These are phyloP conservation scores for Tricholoma sp. DNA, from an alignment of 768 basidiomycete genomes.

Conservation along the genomic window DNA sequence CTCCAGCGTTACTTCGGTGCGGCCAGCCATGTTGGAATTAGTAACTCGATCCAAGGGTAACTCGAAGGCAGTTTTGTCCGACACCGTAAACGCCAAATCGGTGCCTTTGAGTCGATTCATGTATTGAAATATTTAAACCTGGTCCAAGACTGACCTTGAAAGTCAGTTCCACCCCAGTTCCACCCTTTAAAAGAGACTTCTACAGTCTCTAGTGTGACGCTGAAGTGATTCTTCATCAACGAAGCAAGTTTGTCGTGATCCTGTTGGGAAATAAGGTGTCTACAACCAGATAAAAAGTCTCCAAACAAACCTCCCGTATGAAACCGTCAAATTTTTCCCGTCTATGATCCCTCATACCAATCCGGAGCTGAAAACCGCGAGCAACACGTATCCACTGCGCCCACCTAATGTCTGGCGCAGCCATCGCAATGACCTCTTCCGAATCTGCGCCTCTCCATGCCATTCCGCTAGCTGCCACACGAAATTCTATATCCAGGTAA, in stretches of 20 bases:
- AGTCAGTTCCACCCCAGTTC: conserved; percentile 97
- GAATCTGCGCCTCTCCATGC: conserved; percentile 87
- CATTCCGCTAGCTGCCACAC: conserved; percentile 85
- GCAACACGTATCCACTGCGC: conserved; percentile 91
- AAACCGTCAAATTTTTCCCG: conserved; percentile 94
- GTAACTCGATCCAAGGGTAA: conserved; percentile 82
- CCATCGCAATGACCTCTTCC: conserved; percentile 57
- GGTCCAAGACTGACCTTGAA: conserved; percentile 62
- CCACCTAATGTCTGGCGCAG: conserved; percentile 76
- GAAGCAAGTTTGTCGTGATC: conserved; percentile 85
- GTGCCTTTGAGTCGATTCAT: conserved; percentile 48
- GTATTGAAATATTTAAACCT: not conserved
- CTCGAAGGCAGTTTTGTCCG: conserved; percentile 85
- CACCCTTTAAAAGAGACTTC: conserved; percentile 91
- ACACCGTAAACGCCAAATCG: conserved; percentile 87
- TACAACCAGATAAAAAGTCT: not conserved
- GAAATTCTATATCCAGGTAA: conserved; percentile 55
- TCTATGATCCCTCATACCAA: conserved; percentile 73
- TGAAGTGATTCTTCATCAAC: conserved; percentile 84
- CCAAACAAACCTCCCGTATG: conserved; percentile 65
- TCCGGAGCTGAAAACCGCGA: conserved; percentile 82
- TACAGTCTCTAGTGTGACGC: conserved; percentile 75
- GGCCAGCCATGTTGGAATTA: conserved; percentile 96
- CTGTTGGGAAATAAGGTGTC: conserved; percentile 32
- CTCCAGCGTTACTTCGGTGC: conserved; percentile 98